These are phyloP conservation scores for Chrysosphaeria jannelii DNA, from an alignment of 2,329 filamentous ascomycete species.

Conservation along the genomic window DNA sequence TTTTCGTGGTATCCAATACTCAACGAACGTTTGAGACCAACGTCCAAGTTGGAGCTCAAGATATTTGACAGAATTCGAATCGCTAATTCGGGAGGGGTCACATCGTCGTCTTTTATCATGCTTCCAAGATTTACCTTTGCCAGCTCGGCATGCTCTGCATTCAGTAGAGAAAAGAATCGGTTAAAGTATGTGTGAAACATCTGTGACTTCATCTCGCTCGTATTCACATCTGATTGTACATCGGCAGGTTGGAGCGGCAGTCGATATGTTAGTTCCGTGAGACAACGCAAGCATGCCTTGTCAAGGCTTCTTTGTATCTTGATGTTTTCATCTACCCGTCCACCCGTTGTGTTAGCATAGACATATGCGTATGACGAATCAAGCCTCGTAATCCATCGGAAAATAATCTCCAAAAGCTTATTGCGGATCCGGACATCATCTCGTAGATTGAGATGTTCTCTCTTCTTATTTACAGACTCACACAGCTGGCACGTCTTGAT, in stretches of 20 bases:
- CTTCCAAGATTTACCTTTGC: too few species aligned
- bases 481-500: conserved; percentile 39
- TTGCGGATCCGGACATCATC: conserved; percentile 40
- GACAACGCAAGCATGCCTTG: conserved; percentile 29
- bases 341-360: conserved; percentile 2
- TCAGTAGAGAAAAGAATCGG: conserved; percentile 32
- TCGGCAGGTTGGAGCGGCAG: conserved; percentile 35
- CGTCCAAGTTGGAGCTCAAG: conserved; percentile 39
- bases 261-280: conserved; percentile 35
- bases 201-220: conserved; percentile 36
- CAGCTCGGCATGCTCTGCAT: conserved; percentile 19
- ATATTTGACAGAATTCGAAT: conserved; percentile 40
- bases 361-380: conserved; percentile 22
- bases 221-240: conserved; percentile 31
- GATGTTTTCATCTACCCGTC: conserved; percentile 23
- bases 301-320: conserved; percentile 34
- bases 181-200: conserved; percentile 47
- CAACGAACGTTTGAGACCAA: conserved; percentile 37
- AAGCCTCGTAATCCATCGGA: conserved; percentile 35
- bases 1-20: conserved; percentile 43
- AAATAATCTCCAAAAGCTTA: conserved; percentile 35
- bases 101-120: conserved; percentile 31
- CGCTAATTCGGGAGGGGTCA: conserved; percentile 27
- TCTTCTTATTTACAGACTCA: conserved; percentile 31
- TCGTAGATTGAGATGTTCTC: conserved; percentile 35